Evolutionary conservation across 345 rosid species (phyloP), one percentile per base, ranked within the genome.

Genomic region (Lepidium didymum): DNA sequence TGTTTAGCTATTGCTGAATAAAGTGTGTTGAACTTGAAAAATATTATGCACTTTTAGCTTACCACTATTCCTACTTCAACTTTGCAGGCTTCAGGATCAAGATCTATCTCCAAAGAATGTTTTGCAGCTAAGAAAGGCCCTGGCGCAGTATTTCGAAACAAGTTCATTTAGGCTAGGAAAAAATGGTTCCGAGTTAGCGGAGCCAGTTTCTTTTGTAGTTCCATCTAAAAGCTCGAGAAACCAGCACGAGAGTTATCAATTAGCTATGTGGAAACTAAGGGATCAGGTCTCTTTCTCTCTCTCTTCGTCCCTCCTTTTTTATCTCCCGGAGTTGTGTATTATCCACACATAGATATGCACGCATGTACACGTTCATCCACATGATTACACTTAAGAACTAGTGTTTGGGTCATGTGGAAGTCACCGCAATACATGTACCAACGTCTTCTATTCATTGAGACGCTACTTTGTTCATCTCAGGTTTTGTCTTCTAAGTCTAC

Each of bases 61-160:
- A 42, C 6, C 9, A 36, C 27, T 31, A 1, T 9, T 44, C 15
- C 4, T 45, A 14, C 25, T 36, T 51, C 25, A 18, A 37, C 35
- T 64, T 19, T 21, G 47, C 64, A 90, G 97, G 78, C 67, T 90
- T 46, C 92, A 83, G 65, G 87, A 83, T 81, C 76, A 78, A 69
- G 75, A 83, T 70, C 62, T 74, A 41, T 76, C 83, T 68, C 85
- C 82, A 1, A 55, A 6, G 18, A 77, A 72, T 51, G 23, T 49
- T 50, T 14, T 52, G 59, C 77, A 74, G 68, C 72, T 81, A 69
- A 82, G 64, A 74, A 75, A 79, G 78, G 85, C 80, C 25, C 77
- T 91, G 34, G 64, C 61, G 6, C 81, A 61, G 40, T 79, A 84
- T 75, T 82, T 85, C 59, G 50, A 82, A 40, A 53, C 83, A 33